Evolutionary conservation across 805 yeast genomes (phyloP).

Genomic region (Hanseniaspora nectarophila): DNA sequence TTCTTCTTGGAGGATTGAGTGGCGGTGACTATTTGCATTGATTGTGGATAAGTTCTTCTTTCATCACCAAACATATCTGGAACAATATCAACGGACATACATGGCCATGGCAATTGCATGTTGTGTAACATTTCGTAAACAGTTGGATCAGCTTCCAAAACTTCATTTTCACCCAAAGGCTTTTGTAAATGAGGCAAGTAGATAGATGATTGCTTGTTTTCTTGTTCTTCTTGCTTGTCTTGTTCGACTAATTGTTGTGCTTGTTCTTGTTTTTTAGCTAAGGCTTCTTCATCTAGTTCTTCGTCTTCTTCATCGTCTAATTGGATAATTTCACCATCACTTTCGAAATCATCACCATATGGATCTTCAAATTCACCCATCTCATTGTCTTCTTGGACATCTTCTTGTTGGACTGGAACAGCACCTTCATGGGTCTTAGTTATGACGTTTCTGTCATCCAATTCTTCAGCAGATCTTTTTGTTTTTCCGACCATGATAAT

Average conservation of each 20-base stretch:
- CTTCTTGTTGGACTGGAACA: conserved; percentile 18
- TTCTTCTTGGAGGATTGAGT: conserved; percentile 81
- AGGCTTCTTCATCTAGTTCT: conserved; percentile 27
- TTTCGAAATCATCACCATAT: conserved; percentile 83
- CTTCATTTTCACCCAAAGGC: conserved; percentile 92
- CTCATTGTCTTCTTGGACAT: conserved; percentile 36
- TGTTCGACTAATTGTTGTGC: conserved; percentile 31
- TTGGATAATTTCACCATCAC: conserved; percentile 81
- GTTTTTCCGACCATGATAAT: conserved; percentile 14
- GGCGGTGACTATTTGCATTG: conserved; percentile 76
- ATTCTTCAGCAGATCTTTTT: conserved; percentile 27
- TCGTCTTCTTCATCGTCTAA: conserved; percentile 50
- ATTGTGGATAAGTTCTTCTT: conserved; percentile 81
- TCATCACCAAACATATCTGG: conserved; percentile 81
- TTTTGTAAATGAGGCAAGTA: conserved; percentile 80
- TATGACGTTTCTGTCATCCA: conserved; percentile 33
- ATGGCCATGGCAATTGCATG: conserved; percentile 93
- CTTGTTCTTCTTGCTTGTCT: conserved; percentile 28
- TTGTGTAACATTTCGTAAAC: conserved; percentile 95
- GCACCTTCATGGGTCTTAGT: conserved; percentile 26
- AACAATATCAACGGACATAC: conserved; percentile 76
- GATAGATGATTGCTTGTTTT: conserved; percentile 32
- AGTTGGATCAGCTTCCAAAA: conserved; percentile 87
- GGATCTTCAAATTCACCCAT: conserved; percentile 83
- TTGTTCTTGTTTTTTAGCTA: conserved; percentile 29